A percentile compares a stretch with the other conserved stretches of the same genome.
phyloP scores from a whole-genome alignment of 345 rosid species.

The Aquilaria yunnanensis region DNA sequence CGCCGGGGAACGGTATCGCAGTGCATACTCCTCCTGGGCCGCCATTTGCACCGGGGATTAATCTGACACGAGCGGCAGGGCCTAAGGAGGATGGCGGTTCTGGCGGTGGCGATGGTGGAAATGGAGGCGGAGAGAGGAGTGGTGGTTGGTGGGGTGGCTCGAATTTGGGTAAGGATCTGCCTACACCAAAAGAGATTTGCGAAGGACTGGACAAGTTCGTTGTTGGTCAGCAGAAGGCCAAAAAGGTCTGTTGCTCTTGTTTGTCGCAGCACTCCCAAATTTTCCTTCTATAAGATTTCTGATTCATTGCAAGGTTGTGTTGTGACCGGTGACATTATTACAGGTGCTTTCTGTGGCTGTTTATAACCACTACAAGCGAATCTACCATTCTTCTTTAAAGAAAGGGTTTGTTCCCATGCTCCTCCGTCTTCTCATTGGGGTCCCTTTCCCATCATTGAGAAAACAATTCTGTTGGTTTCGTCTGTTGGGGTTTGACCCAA shows the following conservation, averaged over 20 bases:
- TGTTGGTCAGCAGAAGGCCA: slow-evolving; percentile 77
- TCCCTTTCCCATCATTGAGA: background rate
- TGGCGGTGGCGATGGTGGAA: slow-evolving; percentile 18
- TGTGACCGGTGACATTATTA: slow-evolving; percentile 13
- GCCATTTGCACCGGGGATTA: slow-evolving; percentile 59
- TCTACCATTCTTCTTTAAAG: slow-evolving; percentile 50
- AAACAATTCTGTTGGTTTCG: no score
- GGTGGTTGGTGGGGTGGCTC: slow-evolving; percentile 77
- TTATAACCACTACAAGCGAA: slow-evolving; percentile 92
- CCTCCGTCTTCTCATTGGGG: background rate
- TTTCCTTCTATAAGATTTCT: background rate
- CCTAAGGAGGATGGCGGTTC: slow-evolving; percentile 28
- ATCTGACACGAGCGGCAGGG: slow-evolving; percentile 39
- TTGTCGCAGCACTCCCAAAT: background rate
- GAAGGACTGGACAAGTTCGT: slow-evolving; percentile 84
- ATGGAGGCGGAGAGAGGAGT: slow-evolving; percentile 13
- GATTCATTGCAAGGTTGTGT: background rate
- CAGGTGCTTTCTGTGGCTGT: slow-evolving; percentile 96
- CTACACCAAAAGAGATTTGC: slow-evolving; percentile 88
- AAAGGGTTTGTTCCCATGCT: slow-evolving; percentile 60
- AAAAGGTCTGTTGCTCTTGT: slow-evolving; percentile 47
- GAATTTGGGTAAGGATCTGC: slow-evolving; percentile 79
- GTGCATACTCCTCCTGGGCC: slow-evolving; percentile 71
- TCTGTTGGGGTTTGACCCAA: no score
- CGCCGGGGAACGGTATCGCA: slow-evolving; percentile 47